Evolutionary conservation across 352 stramenopile genomes (phyloP).

Genomic region (Phytophthora pinifolia): DNA sequence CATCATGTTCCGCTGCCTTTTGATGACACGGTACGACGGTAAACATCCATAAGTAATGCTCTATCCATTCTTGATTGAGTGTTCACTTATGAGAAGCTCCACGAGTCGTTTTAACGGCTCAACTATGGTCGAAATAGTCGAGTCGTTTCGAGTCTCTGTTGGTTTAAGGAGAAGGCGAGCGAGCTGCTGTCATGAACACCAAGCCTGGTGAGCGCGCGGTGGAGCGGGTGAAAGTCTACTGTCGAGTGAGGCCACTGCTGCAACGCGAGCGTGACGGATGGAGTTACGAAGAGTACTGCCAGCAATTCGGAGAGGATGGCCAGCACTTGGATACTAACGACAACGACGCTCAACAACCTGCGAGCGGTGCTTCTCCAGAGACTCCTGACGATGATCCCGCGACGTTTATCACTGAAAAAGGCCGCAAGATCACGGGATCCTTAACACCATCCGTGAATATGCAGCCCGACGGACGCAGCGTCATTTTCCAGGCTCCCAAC

Average conservation of each 20-base stretch:
- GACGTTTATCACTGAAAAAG: slow-evolving; percentile 76
- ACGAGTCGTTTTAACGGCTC: too few species aligned
- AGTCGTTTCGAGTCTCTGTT: too few species aligned
- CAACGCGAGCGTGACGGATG: slow-evolving; percentile 59
- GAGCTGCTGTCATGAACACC: slow-evolving; percentile 4
- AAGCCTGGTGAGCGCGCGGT: slow-evolving; percentile 22
- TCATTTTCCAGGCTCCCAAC: slow-evolving; percentile 27
- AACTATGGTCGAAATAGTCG: too few species aligned
- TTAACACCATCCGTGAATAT: slow-evolving; percentile 30
- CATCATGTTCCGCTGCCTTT: too few species aligned
- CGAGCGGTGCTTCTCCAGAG: slow-evolving; percentile 20
- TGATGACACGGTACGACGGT: too few species aligned
- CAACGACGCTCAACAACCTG: slow-evolving; percentile 6
- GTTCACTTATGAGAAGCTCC: too few species aligned
- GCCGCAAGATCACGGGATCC: slow-evolving; percentile 16
- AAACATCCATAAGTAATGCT: too few species aligned
- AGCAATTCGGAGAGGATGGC: slow-evolving; percentile 34
- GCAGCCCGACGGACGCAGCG: slow-evolving; percentile 30
- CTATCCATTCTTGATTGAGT: too few species aligned
- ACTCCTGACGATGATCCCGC: slow-evolving; percentile 30
- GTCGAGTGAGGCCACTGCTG: slow-evolving; percentile 58
- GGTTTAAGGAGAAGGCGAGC: background rate
- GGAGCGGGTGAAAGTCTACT: slow-evolving; percentile 76
- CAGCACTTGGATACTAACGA: slow-evolving; percentile 20
- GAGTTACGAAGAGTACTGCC: slow-evolving; percentile 57